These are phyloP conservation scores for Ogataea nitratoaversa DNA, from an alignment of 805 yeast genomes.

Conservation along the genomic window DNA sequence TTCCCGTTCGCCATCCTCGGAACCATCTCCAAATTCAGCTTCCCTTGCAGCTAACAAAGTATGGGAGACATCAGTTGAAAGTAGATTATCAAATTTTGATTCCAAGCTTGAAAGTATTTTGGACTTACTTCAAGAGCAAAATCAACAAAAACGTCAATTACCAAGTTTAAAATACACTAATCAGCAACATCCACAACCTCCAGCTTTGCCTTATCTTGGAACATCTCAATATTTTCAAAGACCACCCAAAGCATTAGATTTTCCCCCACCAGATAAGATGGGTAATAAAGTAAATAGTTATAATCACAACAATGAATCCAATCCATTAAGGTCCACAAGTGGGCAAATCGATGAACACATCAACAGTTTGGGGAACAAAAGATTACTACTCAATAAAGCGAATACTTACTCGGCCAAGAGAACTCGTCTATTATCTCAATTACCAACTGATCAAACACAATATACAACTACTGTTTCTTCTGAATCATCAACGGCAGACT, in stretches of 20 bases:
- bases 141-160: slow-evolving; percentile 4
- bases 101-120: slow-evolving; percentile 36
- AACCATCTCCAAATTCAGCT: background rate
- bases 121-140: slow-evolving; percentile 29
- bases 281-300: background rate
- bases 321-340: background rate
- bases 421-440: too few relatives aligned
- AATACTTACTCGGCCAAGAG: background rate
- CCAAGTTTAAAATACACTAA: background rate
- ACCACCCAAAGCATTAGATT: background rate
- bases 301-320: background rate
- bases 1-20: background rate
- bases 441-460: background rate
- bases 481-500: background rate
- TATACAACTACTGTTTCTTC: background rate
- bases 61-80: slow-evolving; percentile 37
- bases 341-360: background rate
- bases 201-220: background rate
- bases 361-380: background rate
- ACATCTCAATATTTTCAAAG: background rate
- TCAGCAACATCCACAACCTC: background rate
- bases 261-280: background rate
- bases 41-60: background rate
- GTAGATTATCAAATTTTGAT: slow-evolving; percentile 36
- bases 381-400: background rate